phyloP scores from a whole-genome alignment of 2,329 filamentous ascomycete genomes.

The Cladosporium sphaerospermum region DNA sequence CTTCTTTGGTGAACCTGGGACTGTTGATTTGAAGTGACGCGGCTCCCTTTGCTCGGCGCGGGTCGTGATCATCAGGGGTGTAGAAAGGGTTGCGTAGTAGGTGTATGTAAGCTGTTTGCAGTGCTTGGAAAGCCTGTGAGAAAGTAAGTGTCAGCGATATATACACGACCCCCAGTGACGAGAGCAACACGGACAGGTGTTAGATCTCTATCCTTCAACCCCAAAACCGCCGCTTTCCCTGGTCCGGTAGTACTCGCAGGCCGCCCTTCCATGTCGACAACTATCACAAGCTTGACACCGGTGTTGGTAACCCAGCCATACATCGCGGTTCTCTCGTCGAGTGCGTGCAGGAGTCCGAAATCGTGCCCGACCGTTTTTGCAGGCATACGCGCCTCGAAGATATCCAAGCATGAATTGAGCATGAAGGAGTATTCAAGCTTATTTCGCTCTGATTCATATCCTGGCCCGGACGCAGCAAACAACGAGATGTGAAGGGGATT shows the following conservation, averaged over 20 bases:
- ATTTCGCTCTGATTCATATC: constrained; percentile 48
- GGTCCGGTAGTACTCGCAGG: constrained; percentile 35
- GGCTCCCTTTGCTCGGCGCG: constrained; percentile 45
- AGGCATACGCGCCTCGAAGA: constrained; percentile 80
- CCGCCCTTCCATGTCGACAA: constrained; percentile 83
- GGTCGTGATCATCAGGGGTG: constrained; percentile 75
- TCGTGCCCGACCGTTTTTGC: constrained; percentile 72
- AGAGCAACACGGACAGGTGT: constrained; percentile 56
- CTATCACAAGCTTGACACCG: constrained; percentile 79
- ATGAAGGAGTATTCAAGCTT: constrained; percentile 88
- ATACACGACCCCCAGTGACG: no score
- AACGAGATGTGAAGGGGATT: constrained; percentile 91
- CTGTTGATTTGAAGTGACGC: constrained; percentile 65
- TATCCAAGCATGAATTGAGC: constrained; percentile 83
- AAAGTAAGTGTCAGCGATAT: constrained; percentile 3
- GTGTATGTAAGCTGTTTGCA: constrained; percentile 87
- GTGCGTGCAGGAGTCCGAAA: constrained; percentile 81
- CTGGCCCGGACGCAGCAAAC: constrained; percentile 58
- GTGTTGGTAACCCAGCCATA: constrained; percentile 98
- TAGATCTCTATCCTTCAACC: constrained; percentile 77
- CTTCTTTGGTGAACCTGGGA: constrained; percentile 70
- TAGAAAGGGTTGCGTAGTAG: constrained; percentile 94
- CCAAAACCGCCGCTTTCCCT: constrained; percentile 46
- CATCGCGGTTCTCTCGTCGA: constrained; percentile 86
- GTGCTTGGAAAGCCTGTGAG: constrained; percentile 69